A percentile compares a stretch with the other conserved stretches of the same genome.
Evolutionary conservation across 371 early-diverging fungal genomes (phyloP).

Genomic region (Mortierella sp.): DNA sequence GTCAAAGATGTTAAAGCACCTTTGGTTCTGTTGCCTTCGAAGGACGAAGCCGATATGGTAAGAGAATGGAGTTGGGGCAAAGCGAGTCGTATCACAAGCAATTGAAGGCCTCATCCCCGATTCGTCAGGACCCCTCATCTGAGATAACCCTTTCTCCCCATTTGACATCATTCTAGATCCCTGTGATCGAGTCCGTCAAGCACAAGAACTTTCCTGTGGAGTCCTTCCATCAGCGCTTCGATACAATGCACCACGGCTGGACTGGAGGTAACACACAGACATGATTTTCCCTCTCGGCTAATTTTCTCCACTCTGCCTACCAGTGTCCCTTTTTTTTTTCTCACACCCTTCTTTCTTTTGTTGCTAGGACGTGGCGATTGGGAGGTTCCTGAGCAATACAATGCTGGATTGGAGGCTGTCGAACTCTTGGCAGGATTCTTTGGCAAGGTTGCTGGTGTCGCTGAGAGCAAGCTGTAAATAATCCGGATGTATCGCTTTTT

Average conservation of each 20-base stretch:
- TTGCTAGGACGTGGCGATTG: constrained; percentile 49
- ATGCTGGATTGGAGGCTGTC: constrained; percentile 38
- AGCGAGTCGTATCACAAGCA: too few species aligned
- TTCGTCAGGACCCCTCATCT: too few species aligned
- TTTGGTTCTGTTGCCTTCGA: constrained; percentile 41
- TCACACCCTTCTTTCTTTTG: not conserved
- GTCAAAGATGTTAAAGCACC: constrained; percentile 38
- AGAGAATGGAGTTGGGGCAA: not conserved
- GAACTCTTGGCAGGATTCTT: constrained; percentile 40
- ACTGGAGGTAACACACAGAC: constrained; percentile 40
- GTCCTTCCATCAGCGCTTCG: constrained; percentile 42
- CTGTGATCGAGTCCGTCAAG: constrained; percentile 26
- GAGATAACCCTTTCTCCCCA: not conserved
- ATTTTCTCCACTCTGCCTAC: not conserved
- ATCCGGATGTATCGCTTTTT: not conserved
- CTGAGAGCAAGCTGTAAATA: constrained; percentile 36
- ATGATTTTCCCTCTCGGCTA: not conserved
- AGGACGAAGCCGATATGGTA: constrained; percentile 53
- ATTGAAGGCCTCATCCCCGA: too few species aligned
- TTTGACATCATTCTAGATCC: constrained; percentile 15
- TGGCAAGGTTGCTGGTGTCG: constrained; percentile 28
- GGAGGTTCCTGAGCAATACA: constrained; percentile 24
- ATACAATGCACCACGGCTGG: constrained; percentile 55
- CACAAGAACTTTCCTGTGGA: constrained; percentile 33
- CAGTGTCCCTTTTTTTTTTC: not conserved